Evolutionary conservation across 148 eudicot species (phyloP).

Genomic region (Amaranthus cruentus): DNA sequence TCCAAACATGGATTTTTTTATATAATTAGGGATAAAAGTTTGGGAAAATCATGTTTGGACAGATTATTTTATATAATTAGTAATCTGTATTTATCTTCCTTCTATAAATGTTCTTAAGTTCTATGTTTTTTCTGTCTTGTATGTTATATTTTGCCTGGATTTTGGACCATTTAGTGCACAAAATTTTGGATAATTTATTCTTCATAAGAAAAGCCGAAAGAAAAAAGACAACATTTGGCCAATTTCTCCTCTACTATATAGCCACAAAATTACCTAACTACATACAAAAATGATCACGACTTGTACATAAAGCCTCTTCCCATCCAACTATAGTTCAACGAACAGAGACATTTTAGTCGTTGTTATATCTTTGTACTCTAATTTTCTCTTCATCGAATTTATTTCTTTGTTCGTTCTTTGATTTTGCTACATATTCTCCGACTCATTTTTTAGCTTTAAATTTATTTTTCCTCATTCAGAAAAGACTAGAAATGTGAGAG

Average conservation of each 20-base stretch:
- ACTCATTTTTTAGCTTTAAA: too few species aligned
- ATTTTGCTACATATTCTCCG: too few species aligned
- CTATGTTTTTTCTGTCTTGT: neutral
- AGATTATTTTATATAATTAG: constrained; percentile 3
- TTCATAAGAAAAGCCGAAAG: neutral
- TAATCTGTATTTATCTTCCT: constrained; percentile 1
- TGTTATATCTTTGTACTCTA: too few species aligned
- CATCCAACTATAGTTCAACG: too few species aligned
- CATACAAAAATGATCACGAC: neutral
- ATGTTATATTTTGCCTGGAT: neutral
- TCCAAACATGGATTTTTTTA: constrained; percentile 24
- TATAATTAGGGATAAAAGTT: neutral
- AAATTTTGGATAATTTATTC: neutral
- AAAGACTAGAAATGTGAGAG: too few species aligned
- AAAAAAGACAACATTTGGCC: neutral
- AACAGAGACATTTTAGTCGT: too few species aligned
- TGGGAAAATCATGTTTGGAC: constrained; percentile 22
- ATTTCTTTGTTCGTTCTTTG: too few species aligned
- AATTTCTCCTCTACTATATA: neutral
- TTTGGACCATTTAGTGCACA: neutral
- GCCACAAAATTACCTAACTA: neutral
- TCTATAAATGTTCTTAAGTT: neutral
- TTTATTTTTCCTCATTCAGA: too few species aligned
- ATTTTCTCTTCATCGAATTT: too few species aligned
- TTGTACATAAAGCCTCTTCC: too few species aligned